Percentiles rank a stretch among this genome's conserved stretches.
phyloP scores from a whole-genome alignment of 257 asterid genomes.

The Gentiana straminea region DNA sequence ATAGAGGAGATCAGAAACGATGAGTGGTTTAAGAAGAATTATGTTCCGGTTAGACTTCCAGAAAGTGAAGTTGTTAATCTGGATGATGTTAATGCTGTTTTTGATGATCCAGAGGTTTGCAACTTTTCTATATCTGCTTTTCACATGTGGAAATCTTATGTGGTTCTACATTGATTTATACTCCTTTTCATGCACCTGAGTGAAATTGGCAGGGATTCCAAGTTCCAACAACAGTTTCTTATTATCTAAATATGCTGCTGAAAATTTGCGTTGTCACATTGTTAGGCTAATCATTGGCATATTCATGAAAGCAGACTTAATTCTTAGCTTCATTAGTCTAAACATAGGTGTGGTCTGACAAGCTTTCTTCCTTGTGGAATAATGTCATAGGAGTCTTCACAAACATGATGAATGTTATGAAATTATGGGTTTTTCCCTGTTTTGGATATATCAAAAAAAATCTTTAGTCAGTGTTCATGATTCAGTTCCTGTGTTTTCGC shows the following conservation, averaged over 20 bases:
- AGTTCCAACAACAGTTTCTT: no score
- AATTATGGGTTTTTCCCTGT: no score
- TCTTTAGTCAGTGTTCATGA: no score
- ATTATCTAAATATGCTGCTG: background rate
- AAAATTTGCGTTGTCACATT: background rate
- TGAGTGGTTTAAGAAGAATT: constrained; percentile 82
- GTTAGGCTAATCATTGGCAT: background rate
- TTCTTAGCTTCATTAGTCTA: no score
- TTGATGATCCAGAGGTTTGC: constrained; percentile 95
- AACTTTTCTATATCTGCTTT: constrained; percentile 1
- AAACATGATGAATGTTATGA: no score
- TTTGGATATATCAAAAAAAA: no score
- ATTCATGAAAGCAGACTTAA: no score
- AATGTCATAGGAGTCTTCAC: no score
- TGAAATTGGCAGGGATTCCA: background rate
- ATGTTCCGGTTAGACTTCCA: constrained; percentile 56
- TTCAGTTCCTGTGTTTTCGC: no score
- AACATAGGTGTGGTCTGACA: no score
- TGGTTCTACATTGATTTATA: background rate
- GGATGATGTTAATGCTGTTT: constrained; percentile 95
- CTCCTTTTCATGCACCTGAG: background rate
- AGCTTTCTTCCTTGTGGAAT: no score
- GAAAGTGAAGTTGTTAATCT: constrained; percentile 85
- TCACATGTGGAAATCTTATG: background rate
- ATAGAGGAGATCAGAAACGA: constrained; percentile 80